phyloP scores from a whole-genome alignment of 2,329 filamentous ascomycete genomes.

The Moelleriella libera region DNA sequence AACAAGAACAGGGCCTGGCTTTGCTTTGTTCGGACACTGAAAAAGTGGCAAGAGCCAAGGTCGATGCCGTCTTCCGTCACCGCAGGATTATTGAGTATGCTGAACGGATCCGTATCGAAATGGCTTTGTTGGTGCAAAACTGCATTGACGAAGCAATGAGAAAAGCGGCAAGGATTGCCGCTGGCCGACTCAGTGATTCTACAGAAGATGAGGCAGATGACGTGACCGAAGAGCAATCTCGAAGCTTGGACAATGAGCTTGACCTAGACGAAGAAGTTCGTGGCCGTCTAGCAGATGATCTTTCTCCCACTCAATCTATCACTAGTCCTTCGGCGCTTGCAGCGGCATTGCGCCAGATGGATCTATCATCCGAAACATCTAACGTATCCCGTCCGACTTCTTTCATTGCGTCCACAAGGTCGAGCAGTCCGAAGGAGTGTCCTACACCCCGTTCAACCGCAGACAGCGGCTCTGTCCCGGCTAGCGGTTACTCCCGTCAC shows the following conservation, averaged over 20 bases:
- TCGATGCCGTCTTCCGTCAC: constrained; percentile 85
- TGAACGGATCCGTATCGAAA: constrained; percentile 88
- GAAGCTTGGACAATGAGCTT: constrained; percentile 5
- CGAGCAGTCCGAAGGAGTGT: constrained; percentile 81
- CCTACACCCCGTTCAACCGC: constrained; percentile 80
- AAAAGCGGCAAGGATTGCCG: constrained; percentile 78
- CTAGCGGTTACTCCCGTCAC: constrained; percentile 39
- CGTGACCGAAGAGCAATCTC: constrained; percentile 8
- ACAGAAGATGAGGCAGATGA: constrained; percentile 39
- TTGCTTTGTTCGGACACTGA: constrained; percentile 85
- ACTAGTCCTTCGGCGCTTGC: constrained; percentile 37
- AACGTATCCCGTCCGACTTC: constrained; percentile 33
- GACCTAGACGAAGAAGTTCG: constrained; percentile 4
- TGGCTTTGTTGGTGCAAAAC: constrained; percentile 83
- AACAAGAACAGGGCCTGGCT: constrained; percentile 84
- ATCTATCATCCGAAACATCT: constrained; percentile 13
- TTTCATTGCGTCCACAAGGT: constrained; percentile 59
- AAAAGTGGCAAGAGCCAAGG: constrained; percentile 69
- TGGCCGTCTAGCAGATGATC: constrained; percentile 5
- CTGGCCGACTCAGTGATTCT: constrained; percentile 73
- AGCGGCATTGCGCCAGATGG: constrained; percentile 32
- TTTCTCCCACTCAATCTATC: constrained; percentile 7
- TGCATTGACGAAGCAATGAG: constrained; percentile 86
- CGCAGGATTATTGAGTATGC: constrained; percentile 90
- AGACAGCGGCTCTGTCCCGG: constrained; percentile 35